A percentile compares a stretch with the other conserved stretches of the same genome.
phyloP scores from a whole-genome alignment of 352 stramenopile species.

The Globisporangium carolinianum region DNA sequence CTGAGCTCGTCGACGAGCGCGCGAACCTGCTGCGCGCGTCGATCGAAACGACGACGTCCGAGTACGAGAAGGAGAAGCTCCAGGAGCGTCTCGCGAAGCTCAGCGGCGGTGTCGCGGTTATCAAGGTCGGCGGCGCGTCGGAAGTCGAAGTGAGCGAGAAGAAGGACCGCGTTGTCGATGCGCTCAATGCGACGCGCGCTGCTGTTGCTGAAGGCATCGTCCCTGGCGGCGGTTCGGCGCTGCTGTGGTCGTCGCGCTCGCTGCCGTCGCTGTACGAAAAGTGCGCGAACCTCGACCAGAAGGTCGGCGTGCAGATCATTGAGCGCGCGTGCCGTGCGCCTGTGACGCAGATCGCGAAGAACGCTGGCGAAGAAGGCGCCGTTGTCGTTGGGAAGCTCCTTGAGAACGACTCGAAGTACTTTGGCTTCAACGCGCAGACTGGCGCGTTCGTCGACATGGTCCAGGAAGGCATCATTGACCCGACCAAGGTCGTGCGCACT shows the following conservation, averaged over 20 bases:
- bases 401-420: constrained; percentile 90
- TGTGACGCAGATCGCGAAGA: constrained; percentile 96
- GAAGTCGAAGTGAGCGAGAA: constrained; percentile 99
- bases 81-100: constrained; percentile 99
- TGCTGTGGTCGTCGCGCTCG: constrained; percentile 95
- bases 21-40: constrained; percentile 93
- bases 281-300: constrained; percentile 95
- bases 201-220: constrained; percentile 99
- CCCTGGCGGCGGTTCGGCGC: constrained; percentile 95
- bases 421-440: constrained; percentile 98
- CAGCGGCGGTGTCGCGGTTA: constrained; percentile 97
- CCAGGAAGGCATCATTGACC: constrained; percentile 96
- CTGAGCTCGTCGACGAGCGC: constrained; percentile 94
- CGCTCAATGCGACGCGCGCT: constrained; percentile 98
- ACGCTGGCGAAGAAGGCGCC: constrained; percentile 97
- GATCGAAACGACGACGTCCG: constrained; percentile 95
- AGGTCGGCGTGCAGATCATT: constrained; percentile 98
- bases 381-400: constrained; percentile 98
- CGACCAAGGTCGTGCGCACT: constrained; percentile 98
- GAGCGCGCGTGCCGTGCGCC: constrained; percentile 91
- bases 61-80: constrained; percentile 99
- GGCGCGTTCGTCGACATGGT: constrained; percentile 98
- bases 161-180: constrained; percentile 99
- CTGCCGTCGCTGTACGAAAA: constrained; percentile 86
- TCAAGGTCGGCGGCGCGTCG: constrained; percentile 98